phyloP scores from a whole-genome alignment of 2,329 filamentous ascomycete species.

The Diplodia intermedia region DNA sequence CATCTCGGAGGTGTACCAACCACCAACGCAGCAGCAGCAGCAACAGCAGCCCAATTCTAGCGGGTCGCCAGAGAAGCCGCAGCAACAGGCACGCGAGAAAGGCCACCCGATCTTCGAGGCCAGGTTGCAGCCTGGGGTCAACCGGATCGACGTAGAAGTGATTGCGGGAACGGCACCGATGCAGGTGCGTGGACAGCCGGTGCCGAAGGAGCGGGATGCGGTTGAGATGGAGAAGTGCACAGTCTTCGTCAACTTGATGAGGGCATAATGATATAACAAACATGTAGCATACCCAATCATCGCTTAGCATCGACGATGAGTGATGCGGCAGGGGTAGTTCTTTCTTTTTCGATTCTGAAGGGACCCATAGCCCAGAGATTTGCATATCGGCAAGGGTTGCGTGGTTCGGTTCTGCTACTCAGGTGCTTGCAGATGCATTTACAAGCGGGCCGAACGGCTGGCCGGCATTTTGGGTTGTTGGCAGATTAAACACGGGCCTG shows the following conservation, averaged over 20 bases:
- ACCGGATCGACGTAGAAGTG: conserved; percentile 78
- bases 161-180: conserved; percentile 70
- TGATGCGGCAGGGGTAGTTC: background rate
- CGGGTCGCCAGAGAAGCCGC: conserved; percentile 34
- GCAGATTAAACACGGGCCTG: background rate
- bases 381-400: background rate
- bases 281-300: background rate
- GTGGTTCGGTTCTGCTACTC: background rate
- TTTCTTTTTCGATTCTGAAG: background rate
- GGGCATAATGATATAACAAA: background rate
- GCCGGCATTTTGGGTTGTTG: background rate
- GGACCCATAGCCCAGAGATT: background rate
- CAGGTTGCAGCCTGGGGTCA: conserved; percentile 73
- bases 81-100: conserved; percentile 49
- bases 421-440: background rate
- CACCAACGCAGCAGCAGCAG: conserved; percentile 41
- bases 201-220: conserved; percentile 52
- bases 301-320: background rate
- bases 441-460: background rate
- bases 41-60: conserved; percentile 36
- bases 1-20: conserved; percentile 66
- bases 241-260: conserved; percentile 74
- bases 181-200: conserved; percentile 36
- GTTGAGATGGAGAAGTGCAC: conserved; percentile 81
- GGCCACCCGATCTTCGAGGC: conserved; percentile 77